A percentile compares a stretch with the other conserved stretches of the same genome.
phyloP scores from a whole-genome alignment of 2,329 filamentous ascomycete genomes.

The Venturia effusa region DNA sequence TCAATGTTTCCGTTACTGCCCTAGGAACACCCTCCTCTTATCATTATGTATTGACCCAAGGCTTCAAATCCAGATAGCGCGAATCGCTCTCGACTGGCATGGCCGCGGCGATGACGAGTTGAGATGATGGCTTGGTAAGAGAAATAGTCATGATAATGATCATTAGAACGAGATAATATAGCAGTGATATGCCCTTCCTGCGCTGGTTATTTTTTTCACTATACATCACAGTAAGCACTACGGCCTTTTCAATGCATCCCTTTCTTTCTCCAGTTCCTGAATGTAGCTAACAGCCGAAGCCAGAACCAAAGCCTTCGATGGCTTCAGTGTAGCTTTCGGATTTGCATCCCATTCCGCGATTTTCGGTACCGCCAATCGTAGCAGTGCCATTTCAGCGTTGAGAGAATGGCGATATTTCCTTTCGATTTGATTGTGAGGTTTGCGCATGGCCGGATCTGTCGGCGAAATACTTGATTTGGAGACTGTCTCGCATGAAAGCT shows the following conservation, averaged over 20 bases:
- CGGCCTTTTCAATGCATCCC: conserved; percentile 27
- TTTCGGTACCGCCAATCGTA: conserved; percentile 28
- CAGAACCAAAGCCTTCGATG: conserved; percentile 35
- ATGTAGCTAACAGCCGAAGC: conserved; percentile 36
- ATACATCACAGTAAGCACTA: neutral
- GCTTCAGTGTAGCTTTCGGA: conserved; percentile 27
- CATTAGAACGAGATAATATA: too few species aligned
- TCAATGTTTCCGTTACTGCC: too few species aligned
- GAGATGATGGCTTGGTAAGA: too few species aligned
- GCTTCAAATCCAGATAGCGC: too few species aligned
- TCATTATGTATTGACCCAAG: too few species aligned
- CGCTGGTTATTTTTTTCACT: neutral
- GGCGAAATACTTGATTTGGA: neutral
- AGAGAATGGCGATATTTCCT: conserved; percentile 36
- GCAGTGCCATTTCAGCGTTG: conserved; percentile 33
- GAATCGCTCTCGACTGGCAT: too few species aligned
- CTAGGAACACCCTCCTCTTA: too few species aligned
- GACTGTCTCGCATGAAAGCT: neutral
- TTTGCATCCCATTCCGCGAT: conserved; percentile 33
- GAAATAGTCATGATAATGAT: too few species aligned
- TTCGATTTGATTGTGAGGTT: conserved; percentile 37
- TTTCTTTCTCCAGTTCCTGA: conserved; percentile 34
- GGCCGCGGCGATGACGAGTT: too few species aligned
- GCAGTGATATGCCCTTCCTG: neutral
- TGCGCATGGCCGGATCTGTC: conserved; percentile 13